These are phyloP conservation scores for Trichoderma simmonsii DNA, from an alignment of 2,329 filamentous ascomycete species.

Conservation along the genomic window DNA sequence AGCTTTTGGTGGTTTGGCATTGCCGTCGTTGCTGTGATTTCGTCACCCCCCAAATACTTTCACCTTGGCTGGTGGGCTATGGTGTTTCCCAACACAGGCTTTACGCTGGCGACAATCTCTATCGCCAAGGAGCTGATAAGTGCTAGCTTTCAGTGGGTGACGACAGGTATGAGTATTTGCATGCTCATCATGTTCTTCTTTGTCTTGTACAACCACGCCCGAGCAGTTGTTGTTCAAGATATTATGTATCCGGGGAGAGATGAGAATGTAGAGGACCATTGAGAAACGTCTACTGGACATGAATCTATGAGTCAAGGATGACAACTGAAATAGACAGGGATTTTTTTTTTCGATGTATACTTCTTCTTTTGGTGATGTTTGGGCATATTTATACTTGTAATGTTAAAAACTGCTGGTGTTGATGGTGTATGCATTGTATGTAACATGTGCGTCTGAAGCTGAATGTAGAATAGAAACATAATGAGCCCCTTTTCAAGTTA, in stretches of 20 bases:
- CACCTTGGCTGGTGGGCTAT: constrained; percentile 64
- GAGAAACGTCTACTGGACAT: neutral
- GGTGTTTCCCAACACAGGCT: constrained; percentile 61
- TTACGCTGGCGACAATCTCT: constrained; percentile 54
- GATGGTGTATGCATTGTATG: neutral
- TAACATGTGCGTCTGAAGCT: neutral
- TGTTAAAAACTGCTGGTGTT: neutral
- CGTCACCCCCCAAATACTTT: constrained; percentile 47
- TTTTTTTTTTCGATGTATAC: neutral
- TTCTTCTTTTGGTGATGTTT: neutral
- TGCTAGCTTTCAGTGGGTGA: constrained; percentile 45
- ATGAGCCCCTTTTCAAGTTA: neutral
- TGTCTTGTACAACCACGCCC: constrained; percentile 42
- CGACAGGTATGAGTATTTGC: constrained; percentile 48
- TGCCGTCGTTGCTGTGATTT: constrained; percentile 33
- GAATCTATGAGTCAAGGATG: neutral
- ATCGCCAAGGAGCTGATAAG: constrained; percentile 49
- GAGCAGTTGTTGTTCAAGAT: constrained; percentile 49
- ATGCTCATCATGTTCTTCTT: constrained; percentile 42
- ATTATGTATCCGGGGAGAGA: constrained; percentile 56
- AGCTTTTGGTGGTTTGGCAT: constrained; percentile 56
- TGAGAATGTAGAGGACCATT: constrained; percentile 48
- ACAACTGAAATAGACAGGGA: neutral
- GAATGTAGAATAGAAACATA: neutral
- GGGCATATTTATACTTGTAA: neutral